phyloP scores from a whole-genome alignment of 2,329 filamentous ascomycete genomes.

The Aspergillus neoniger region DNA sequence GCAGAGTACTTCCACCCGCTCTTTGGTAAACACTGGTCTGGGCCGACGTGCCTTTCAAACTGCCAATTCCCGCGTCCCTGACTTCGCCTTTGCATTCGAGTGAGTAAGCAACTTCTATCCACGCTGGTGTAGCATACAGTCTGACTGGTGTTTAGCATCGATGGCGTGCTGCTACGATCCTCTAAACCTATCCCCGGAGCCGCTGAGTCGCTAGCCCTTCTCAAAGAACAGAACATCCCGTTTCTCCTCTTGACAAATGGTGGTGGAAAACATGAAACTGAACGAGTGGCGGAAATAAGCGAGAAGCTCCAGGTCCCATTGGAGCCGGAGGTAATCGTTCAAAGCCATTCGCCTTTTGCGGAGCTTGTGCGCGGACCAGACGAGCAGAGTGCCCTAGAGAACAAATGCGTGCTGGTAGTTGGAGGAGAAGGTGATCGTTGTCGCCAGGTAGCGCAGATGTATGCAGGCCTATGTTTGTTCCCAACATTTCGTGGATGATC shows the following conservation, averaged over 20 bases:
- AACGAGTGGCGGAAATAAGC: conserved; percentile 70
- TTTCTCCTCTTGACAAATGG: conserved; percentile 97
- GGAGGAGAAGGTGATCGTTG: conserved; percentile 69
- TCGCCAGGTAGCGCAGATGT: conserved; percentile 71
- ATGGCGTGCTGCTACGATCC: conserved; percentile 89
- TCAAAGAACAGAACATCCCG: conserved; percentile 74
- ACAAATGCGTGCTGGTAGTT: conserved; percentile 73
- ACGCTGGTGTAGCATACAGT: background rate
- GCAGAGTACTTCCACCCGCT: conserved; percentile 25
- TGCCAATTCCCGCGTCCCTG: conserved; percentile 35
- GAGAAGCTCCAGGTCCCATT: conserved; percentile 65
- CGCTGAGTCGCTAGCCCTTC: conserved; percentile 68
- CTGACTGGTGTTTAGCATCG: conserved; percentile 61
- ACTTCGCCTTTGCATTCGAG: conserved; percentile 51
- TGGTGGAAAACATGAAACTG: conserved; percentile 78
- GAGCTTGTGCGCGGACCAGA: conserved; percentile 64
- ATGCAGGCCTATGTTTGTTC: conserved; percentile 16
- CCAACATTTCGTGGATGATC: background rate
- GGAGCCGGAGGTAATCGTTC: conserved; percentile 71
- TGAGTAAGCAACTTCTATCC: conserved; percentile 28
- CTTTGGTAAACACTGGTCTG: conserved; percentile 18
- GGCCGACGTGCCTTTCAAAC: conserved; percentile 33
- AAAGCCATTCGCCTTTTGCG: conserved; percentile 88
- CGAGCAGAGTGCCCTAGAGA: conserved; percentile 53
- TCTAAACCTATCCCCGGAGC: conserved; percentile 78